These are phyloP conservation scores for Gilbertella persicaria DNA, from an alignment of 371 early-diverging fungal species.

Conservation along the genomic window DNA sequence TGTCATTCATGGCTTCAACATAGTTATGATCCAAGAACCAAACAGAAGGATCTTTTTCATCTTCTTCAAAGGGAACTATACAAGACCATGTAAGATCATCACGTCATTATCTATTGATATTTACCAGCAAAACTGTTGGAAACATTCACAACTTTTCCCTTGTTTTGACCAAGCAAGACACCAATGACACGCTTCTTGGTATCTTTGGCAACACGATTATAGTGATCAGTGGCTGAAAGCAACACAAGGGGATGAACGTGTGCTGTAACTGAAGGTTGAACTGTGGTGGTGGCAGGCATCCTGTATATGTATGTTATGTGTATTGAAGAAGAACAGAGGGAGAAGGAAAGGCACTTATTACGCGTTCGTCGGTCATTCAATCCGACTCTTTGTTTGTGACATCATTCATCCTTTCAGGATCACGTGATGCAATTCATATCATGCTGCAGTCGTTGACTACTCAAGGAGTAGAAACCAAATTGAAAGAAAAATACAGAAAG, in stretches of 20 bases:
- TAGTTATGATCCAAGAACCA: constrained; percentile 99
- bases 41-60: constrained; percentile 95
- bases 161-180: constrained; percentile 96
- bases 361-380: background rate
- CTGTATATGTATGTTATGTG: background rate
- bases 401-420: too few species aligned
- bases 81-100: background rate
- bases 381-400: too few species aligned
- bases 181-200: constrained; percentile 98
- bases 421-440: too few species aligned
- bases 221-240: constrained; percentile 99
- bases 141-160: constrained; percentile 91
- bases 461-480: too few species aligned
- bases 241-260: constrained; percentile 98
- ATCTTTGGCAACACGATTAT: constrained; percentile 94
- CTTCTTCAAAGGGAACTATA: constrained; percentile 98
- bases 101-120: background rate
- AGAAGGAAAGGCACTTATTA: background rate
- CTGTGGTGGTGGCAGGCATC: constrained; percentile 49
- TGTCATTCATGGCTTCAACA: constrained; percentile 98
- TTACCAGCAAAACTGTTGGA: constrained; percentile 99
- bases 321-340: background rate
- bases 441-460: too few species aligned
- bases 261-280: constrained; percentile 59
- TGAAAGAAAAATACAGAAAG: too few species aligned